Conservation (phyloP, 2,329 filamentous ascomycete genomes). For the Beauveria medogensis region DNA sequence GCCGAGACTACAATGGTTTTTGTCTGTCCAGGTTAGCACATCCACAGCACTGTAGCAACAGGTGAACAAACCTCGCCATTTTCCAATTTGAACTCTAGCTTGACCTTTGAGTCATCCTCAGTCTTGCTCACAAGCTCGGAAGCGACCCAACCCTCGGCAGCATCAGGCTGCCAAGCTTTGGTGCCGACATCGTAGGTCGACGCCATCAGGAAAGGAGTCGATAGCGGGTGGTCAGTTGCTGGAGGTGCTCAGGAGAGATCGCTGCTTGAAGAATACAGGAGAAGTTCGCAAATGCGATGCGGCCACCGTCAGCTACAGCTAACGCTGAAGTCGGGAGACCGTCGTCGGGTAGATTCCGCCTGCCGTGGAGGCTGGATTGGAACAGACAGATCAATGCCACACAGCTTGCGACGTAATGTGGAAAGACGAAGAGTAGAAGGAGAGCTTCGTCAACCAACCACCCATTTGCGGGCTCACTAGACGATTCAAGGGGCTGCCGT, state of each 20-base stretch:
- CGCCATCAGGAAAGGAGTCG: conserved; percentile 57
- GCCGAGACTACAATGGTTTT: conserved; percentile 72
- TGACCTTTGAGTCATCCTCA: conserved; percentile 76
- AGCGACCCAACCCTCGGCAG: conserved; percentile 92
- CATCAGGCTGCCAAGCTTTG: conserved; percentile 95
- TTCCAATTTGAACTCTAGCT: conserved; percentile 78
- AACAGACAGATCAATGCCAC: background rate
- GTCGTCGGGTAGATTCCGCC: background rate
- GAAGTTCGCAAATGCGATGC: background rate
- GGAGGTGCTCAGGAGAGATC: background rate
- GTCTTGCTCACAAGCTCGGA: conserved; percentile 87
- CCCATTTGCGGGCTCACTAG: background rate
- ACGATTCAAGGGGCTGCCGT: conserved; percentile 5
- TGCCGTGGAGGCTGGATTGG: background rate
- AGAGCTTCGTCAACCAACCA: background rate
- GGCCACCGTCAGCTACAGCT: conserved; percentile 2
- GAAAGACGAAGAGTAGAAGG: background rate
- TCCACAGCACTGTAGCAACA: background rate
- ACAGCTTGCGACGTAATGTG: background rate
- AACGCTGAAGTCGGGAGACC: background rate
- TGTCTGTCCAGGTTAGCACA: conserved; percentile 42
- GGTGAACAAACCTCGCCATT: conserved; percentile 70
- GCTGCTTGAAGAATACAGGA: background rate
- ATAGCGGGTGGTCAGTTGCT: background rate
- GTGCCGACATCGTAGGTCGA: conserved; percentile 95